phyloP scores from a whole-genome alignment of 345 rosid species.

The Odontarrhena argentea region DNA sequence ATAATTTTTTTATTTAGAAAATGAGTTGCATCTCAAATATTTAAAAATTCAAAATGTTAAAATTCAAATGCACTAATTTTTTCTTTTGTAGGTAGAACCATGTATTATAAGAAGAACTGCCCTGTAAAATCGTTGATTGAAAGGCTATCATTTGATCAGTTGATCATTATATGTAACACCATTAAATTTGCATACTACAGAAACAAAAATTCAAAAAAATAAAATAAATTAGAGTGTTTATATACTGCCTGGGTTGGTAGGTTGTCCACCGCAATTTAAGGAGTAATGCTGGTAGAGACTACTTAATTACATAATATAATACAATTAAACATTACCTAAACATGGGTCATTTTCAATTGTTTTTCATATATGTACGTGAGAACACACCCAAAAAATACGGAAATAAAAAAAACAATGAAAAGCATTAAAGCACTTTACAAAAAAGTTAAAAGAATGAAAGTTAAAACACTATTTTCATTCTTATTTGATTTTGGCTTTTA shows the following conservation, averaged over 20 bases:
- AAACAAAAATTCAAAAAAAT: too few species aligned
- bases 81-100: too few species aligned
- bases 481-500: constrained; percentile 14
- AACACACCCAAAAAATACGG: constrained; percentile 22
- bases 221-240: background rate
- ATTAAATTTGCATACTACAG: too few species aligned
- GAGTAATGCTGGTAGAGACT: constrained; percentile 14
- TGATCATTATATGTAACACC: too few species aligned
- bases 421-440: constrained; percentile 33
- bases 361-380: background rate
- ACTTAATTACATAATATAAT: background rate
- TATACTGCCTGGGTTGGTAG: background rate
- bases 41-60: too few species aligned
- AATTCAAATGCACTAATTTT: too few species aligned
- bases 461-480: background rate
- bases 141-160: too few species aligned
- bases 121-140: too few species aligned
- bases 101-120: too few species aligned
- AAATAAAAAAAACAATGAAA: background rate
- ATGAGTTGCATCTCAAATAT: too few species aligned
- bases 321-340: constrained; percentile 21
- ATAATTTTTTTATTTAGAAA: too few species aligned
- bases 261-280: constrained; percentile 18
- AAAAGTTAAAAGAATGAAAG: background rate
- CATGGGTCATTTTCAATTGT: constrained; percentile 2